Conservation (phyloP, 805 yeast species). For the Metschnikowia arizonensis region DNA sequence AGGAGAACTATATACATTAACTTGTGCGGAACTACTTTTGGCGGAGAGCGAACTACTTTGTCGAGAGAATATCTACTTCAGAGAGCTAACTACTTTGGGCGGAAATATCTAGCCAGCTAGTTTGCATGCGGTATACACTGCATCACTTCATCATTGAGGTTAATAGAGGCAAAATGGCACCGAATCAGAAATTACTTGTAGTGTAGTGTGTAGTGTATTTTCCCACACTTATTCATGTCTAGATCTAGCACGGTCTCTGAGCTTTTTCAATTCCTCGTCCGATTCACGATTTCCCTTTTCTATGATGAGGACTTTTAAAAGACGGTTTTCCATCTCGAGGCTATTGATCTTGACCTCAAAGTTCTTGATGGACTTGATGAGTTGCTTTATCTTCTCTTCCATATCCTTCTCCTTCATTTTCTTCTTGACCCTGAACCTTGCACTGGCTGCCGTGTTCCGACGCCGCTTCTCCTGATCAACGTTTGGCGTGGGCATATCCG, state of each 20-base stretch:
- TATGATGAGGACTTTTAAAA: conserved; percentile 50
- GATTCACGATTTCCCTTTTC: conserved; percentile 49
- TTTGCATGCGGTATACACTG: neutral
- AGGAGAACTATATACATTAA: conserved; percentile 1
- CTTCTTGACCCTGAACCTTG: conserved; percentile 60
- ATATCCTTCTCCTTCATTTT: conserved; percentile 56
- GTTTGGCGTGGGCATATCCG: conserved; percentile 6
- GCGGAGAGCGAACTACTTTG: neutral
- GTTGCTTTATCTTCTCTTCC: conserved; percentile 43
- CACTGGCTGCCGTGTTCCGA: conserved; percentile 63
- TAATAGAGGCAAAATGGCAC: neutral
- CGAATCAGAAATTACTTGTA: neutral
- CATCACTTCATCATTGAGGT: conserved; percentile 2
- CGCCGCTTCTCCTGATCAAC: conserved; percentile 46
- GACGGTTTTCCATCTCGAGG: conserved; percentile 59
- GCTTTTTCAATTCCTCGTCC: conserved; percentile 34
- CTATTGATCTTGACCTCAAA: conserved; percentile 47
- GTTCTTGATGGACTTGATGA: conserved; percentile 42
- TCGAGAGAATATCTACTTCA: too few species aligned
- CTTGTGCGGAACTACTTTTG: neutral
- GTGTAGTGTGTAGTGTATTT: neutral
- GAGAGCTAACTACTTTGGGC: too few species aligned
- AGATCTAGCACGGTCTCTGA: conserved; percentile 24
- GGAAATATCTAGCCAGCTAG: neutral
- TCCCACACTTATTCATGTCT: neutral